These are phyloP conservation scores for Pontederia paniculata DNA, from an alignment of 176 grass and related monocot species.

Conservation along the genomic window DNA sequence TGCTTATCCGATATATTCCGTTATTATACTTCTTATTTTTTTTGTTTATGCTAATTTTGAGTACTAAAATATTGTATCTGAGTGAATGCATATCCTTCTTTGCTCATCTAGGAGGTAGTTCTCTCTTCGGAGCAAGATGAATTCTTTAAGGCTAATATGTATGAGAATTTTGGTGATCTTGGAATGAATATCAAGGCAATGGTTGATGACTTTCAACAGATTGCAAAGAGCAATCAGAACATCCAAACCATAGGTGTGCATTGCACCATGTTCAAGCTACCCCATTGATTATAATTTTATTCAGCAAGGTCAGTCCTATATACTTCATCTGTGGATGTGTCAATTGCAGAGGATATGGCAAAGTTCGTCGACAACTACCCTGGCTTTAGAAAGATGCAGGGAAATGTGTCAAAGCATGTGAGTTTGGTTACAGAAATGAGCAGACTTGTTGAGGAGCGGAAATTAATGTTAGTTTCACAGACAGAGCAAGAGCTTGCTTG, in stretches of 20 bases:
- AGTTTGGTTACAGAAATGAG: slow-evolving; percentile 95
- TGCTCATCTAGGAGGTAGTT: slow-evolving; percentile 68
- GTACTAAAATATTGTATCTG: no score
- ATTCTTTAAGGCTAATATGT: slow-evolving; percentile 80
- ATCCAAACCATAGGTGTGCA: slow-evolving; percentile 78
- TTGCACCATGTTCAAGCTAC: slow-evolving; percentile 1
- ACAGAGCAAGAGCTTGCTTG: slow-evolving; percentile 96
- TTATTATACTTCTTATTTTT: no score
- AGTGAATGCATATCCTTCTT: background rate
- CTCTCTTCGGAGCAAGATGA: slow-evolving; percentile 86
- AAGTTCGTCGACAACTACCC: slow-evolving; percentile 93
- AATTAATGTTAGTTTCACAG: slow-evolving; percentile 89
- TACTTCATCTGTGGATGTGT: slow-evolving; percentile 4
- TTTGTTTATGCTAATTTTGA: background rate
- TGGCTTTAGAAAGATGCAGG: slow-evolving; percentile 81
- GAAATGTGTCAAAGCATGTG: slow-evolving; percentile 98
- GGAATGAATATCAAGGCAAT: slow-evolving; percentile 99
- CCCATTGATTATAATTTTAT: slow-evolving; percentile 11
- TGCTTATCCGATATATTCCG: background rate
- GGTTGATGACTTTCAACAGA: slow-evolving; percentile 98
- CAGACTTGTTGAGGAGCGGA: slow-evolving; percentile 89
- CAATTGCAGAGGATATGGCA: slow-evolving; percentile 75
- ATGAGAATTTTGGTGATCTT: slow-evolving; percentile 95
- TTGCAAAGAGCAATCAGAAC: slow-evolving; percentile 94
- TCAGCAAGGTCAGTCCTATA: slow-evolving; percentile 8